phyloP scores from a whole-genome alignment of 495 filamentous ascomycete species.

The Penicillium macrosclerotiorum region DNA sequence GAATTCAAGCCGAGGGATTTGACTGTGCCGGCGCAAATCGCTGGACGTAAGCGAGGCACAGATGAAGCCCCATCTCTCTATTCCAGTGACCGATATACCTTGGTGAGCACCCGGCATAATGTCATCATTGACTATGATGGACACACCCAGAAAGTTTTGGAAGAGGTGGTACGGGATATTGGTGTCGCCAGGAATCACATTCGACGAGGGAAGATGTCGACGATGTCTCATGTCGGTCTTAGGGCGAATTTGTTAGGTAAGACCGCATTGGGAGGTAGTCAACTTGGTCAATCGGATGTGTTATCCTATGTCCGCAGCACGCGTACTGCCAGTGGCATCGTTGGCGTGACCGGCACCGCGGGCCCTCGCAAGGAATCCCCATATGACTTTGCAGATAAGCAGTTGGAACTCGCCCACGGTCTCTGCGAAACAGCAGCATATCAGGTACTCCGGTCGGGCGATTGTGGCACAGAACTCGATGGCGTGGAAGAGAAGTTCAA shows the following conservation, averaged over 20 bases:
- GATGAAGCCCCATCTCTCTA: conserved; percentile 30
- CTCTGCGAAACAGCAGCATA: conserved; percentile 84
- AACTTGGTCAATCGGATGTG: conserved; percentile 1
- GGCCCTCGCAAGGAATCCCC: conserved; percentile 22
- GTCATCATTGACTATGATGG: conserved; percentile 89
- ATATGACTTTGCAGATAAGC: conserved; percentile 73
- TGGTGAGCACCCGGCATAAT: conserved; percentile 71
- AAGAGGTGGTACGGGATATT: conserved; percentile 75
- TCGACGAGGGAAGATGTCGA: conserved; percentile 65
- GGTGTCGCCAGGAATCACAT: conserved; percentile 77
- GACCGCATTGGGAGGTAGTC: conserved; percentile 1
- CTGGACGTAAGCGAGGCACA: conserved; percentile 27
- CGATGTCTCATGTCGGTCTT: conserved; percentile 19
- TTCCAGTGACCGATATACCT: conserved; percentile 40
- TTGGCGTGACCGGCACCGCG: conserved; percentile 15
- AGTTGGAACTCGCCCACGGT: conserved; percentile 72
- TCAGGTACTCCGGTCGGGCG: conserved; percentile 79
- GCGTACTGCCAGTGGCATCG: conserved; percentile 21
- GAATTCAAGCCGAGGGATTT: conserved; percentile 6
- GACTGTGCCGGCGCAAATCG: conserved; percentile 14
- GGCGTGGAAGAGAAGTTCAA: conserved; percentile 60
- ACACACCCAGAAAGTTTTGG: conserved; percentile 76
- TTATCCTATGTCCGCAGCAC: conserved; percentile 30
- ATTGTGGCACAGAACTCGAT: conserved; percentile 70
- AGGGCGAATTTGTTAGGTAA: conserved; percentile 19